These are phyloP conservation scores for Penicillium brevicompactum DNA, from an alignment of 2,329 filamentous ascomycete species.

Conservation along the genomic window DNA sequence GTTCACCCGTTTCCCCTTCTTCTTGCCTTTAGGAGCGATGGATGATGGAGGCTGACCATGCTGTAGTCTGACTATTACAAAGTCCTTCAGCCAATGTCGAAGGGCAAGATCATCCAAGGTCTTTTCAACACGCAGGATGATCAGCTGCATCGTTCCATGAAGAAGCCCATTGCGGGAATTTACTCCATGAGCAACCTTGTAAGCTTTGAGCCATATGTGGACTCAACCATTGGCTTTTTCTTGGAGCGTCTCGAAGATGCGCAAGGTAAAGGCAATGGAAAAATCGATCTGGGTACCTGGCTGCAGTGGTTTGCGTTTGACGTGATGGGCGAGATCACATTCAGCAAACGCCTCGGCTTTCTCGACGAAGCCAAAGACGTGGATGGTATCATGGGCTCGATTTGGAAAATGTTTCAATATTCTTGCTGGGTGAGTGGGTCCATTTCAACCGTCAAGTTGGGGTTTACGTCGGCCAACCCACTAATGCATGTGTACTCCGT, in stretches of 20 bases:
- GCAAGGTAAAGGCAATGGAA: background rate
- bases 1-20: no score
- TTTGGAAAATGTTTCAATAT: constrained; percentile 30
- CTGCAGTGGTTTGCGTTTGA: constrained; percentile 28
- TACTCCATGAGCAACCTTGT: constrained; percentile 19
- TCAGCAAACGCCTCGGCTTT: constrained; percentile 1
- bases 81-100: no score
- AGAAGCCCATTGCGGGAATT: constrained; percentile 4
- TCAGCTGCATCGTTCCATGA: background rate
- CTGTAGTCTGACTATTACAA: no score
- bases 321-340: constrained; percentile 27
- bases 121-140: background rate
- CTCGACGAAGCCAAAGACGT: background rate
- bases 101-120: background rate
- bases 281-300: constrained; percentile 16
- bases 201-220: constrained; percentile 10
- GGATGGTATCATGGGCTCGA: background rate
- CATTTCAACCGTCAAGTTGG: no score
- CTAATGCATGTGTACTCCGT: no score
- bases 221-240: constrained; percentile 2
- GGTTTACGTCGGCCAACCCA: no score
- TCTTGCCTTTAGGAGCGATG: no score
- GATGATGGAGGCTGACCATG: no score
- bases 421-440: background rate
- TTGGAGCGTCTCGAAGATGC: background rate